A percentile compares a stretch with the other conserved stretches of the same genome.
Evolutionary conservation across 495 filamentous ascomycete species (phyloP).

Genomic region (Lepraria neglecta): DNA sequence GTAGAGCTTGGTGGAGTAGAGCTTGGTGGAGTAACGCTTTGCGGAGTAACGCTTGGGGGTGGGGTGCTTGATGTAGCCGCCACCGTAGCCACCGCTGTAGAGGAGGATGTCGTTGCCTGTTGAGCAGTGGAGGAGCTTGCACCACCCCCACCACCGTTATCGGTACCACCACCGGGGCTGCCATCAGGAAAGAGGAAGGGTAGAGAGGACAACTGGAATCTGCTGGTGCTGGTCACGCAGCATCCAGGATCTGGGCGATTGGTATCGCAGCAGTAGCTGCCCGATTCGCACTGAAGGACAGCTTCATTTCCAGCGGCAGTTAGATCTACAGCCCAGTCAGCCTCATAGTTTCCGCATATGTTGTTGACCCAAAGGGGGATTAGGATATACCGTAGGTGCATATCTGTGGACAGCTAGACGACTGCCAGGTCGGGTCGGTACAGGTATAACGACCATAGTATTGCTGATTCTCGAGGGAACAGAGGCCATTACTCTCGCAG

Average conservation of each 20-base stretch:
- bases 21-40: background rate
- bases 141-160: too few species aligned
- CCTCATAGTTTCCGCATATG: background rate
- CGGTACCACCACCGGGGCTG: background rate
- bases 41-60: background rate
- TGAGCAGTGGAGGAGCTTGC: background rate
- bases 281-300: conserved; percentile 14
- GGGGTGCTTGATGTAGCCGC: background rate
- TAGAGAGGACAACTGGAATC: conserved; percentile 3
- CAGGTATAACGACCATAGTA: conserved; percentile 28
- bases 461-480: conserved; percentile 16
- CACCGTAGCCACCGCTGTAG: too few species aligned
- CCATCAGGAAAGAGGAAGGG: background rate
- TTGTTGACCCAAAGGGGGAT: background rate
- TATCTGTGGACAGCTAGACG: conserved; percentile 22
- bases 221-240: conserved; percentile 14
- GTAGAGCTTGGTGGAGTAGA: background rate
- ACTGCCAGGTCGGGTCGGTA: conserved; percentile 25
- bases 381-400: conserved; percentile 21
- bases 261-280: conserved; percentile 22
- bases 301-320: conserved; percentile 20
- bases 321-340: conserved; percentile 8
- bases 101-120: background rate
- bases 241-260: conserved; percentile 19
- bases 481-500: conserved; percentile 27